Evolutionary conservation across 139 green algal species (phyloP).

Genomic region (Closterium sp.): DNA sequence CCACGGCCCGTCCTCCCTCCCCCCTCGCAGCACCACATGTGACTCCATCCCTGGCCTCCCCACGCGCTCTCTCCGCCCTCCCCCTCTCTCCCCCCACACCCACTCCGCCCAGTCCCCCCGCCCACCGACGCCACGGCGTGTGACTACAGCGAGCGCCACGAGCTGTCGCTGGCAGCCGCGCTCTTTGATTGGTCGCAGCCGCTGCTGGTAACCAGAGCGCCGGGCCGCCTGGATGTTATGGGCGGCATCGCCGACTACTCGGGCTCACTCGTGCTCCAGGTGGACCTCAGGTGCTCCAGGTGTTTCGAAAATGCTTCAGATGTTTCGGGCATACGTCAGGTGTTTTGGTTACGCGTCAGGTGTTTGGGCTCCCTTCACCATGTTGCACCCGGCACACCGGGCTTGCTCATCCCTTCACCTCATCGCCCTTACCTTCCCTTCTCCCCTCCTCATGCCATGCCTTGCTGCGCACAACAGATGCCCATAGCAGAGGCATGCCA

Average conservation of each 20-base stretch:
- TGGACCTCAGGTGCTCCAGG: not conserved
- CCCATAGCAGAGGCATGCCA: slow-evolving; percentile 81
- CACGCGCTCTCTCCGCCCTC: not conserved
- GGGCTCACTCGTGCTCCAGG: slow-evolving; percentile 79
- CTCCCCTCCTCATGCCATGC: not conserved
- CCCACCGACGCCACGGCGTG: too few species aligned
- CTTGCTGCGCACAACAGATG: slow-evolving; percentile 67
- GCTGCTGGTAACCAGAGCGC: slow-evolving; percentile 74
- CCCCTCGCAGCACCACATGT: too few species aligned
- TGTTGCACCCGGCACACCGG: too few species aligned
- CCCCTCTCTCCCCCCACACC: not conserved
- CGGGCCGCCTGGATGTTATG: slow-evolving; percentile 94
- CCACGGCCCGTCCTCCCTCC: not conserved
- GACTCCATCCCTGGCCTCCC: too few species aligned
- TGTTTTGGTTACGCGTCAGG: too few species aligned
- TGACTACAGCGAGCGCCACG: slow-evolving; percentile 2
- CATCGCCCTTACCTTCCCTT: not conserved
- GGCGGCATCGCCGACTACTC: slow-evolving; percentile 96
- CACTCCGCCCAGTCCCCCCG: too few species aligned
- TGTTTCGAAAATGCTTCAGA: not conserved
- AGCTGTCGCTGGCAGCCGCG: slow-evolving; percentile 55
- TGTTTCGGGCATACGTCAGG: not conserved
- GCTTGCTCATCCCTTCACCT: too few species aligned
- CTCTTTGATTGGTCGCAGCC: slow-evolving; percentile 65
- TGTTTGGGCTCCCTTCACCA: too few species aligned